Evolutionary conservation across 768 basidiomycete genomes (phyloP), one percentile per base, ranked within the genome.

Genomic region (Tricholoma furcatifolium): DNA sequence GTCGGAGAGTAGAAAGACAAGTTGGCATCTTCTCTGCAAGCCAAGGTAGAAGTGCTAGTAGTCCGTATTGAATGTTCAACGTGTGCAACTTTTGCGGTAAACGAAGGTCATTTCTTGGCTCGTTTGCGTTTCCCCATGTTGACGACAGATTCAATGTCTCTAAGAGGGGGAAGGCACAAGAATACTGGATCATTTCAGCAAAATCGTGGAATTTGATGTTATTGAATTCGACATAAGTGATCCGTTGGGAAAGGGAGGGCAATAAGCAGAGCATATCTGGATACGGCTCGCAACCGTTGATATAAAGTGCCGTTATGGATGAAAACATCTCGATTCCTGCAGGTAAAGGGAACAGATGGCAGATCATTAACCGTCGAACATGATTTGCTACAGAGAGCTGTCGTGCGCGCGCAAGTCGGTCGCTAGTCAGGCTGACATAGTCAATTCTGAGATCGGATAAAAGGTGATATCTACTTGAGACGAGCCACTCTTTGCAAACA

Each of bases 401-500:
- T 18, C 20, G 39, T 12, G 40, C 15, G 36, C 18, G 17, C 12
- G 31, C 36, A 23, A 47, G 41, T 17, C 35, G 32, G 35, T 48
- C 35, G 39, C 7, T 27, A 15, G 49, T 27, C 49, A 40, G 12
- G 27, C 24, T 44, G 23, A 44, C 6, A 24, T 42, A 31, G 23
- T 43, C 46, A 23, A 53, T 42, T 15, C 38, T 31, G 15, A 47
- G 12, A 39, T 53, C 52, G 0, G 45, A 47, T 5, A 53, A 24
- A n/a, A 53, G 46, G 17, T 53, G 45, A 40, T 21, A 43, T 41
- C 45, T 17, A n/a, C 35, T 23, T 10, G 38, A 21, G 6, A 40
- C 12, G 6, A 47, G 11, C 52, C 52, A 53, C 21, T 45, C 52
- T 32, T 47, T 53, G 39, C 52, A 47, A 3, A 53, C 52, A 15